Conservation (phyloP, 2,329 filamentous ascomycete genomes). For the Calonectria pauciramosa region DNA sequence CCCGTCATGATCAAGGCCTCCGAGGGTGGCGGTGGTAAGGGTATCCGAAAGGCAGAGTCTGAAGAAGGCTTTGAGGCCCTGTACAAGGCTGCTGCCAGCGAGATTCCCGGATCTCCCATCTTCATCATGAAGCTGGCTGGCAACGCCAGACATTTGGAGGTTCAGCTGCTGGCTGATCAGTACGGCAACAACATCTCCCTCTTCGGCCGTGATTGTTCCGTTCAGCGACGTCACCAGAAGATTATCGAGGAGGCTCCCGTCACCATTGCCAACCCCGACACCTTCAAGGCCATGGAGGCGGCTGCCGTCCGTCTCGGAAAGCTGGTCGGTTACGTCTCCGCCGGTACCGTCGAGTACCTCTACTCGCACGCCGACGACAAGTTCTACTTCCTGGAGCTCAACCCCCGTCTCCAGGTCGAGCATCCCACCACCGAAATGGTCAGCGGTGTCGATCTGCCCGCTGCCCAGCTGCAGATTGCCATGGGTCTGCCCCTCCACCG, state of each 20-base stretch:
- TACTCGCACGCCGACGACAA: conserved; percentile 98
- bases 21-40: conserved; percentile 98
- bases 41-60: conserved; percentile 92
- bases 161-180: conserved; percentile 97
- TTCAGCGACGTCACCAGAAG: conserved; percentile 98
- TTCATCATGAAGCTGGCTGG: conserved; percentile 99
- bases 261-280: conserved; percentile 89
- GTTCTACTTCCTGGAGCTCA: conserved; percentile 99
- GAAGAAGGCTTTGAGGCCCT: conserved; percentile 88
- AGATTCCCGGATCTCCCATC: conserved; percentile 98
- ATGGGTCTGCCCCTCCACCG: conserved; percentile 98
- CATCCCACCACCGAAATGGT: conserved; percentile 99
- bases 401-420: conserved; percentile 99
- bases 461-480: conserved; percentile 97
- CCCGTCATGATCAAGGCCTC: conserved; percentile 99
- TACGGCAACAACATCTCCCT: conserved; percentile 99
- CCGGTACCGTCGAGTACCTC: conserved; percentile 98
- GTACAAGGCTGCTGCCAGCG: conserved; percentile 96
- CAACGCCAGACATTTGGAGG: conserved; percentile 96
- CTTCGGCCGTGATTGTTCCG: conserved; percentile 98
- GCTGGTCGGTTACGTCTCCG: conserved; percentile 97
- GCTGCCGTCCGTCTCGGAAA: conserved; percentile 94
- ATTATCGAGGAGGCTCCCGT: conserved; percentile 99
- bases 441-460: conserved; percentile 95
- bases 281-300: conserved; percentile 97